Evolutionary conservation across 1,284 basidiomycete genomes (phyloP).

Genomic region (Xerocomus amazonicus): DNA sequence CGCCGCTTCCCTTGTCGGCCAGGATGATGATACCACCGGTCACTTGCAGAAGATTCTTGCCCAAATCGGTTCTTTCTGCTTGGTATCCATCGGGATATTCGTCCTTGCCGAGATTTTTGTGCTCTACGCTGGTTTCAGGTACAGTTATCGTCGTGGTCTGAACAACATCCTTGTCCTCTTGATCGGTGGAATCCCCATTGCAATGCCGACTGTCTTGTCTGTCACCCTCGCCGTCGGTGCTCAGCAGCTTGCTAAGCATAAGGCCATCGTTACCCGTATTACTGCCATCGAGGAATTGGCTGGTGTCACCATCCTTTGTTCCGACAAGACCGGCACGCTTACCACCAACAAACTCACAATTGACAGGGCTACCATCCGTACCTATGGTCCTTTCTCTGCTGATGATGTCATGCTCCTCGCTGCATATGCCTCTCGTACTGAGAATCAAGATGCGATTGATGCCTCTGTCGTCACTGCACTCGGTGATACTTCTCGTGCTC

Average conservation of each 20-base stretch:
- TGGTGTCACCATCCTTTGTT: slow-evolving; percentile 95
- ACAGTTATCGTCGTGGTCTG: slow-evolving; percentile 89
- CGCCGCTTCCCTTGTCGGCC: slow-evolving; percentile 91
- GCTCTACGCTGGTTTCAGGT: slow-evolving; percentile 85
- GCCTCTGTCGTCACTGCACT: slow-evolving; percentile 81
- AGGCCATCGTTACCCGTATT: slow-evolving; percentile 98
- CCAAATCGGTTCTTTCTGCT: slow-evolving; percentile 94
- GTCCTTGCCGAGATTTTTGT: slow-evolving; percentile 87
- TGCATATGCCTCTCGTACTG: slow-evolving; percentile 94
- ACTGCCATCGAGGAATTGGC: slow-evolving; percentile 97
- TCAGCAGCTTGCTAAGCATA: slow-evolving; percentile 97
- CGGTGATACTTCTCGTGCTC: slow-evolving; percentile 71
- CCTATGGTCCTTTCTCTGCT: slow-evolving; percentile 84
- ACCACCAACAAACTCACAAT: slow-evolving; percentile 99
- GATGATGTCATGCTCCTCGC: slow-evolving; percentile 92
- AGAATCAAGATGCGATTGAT: slow-evolving; percentile 99
- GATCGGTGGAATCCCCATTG: slow-evolving; percentile 98
- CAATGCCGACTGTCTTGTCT: slow-evolving; percentile 95
- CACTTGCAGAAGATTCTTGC: slow-evolving; percentile 98
- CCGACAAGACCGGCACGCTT: slow-evolving; percentile 96
- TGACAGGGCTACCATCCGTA: slow-evolving; percentile 88
- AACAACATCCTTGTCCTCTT: slow-evolving; percentile 96
- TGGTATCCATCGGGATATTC: slow-evolving; percentile 91
- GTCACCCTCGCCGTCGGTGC: slow-evolving; percentile 98
- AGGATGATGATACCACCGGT: slow-evolving; percentile 94